Evolutionary conservation across 768 basidiomycete species (phyloP), one percentile per base, ranked within the genome.

Genomic region (Panaeolus cyanescens): DNA sequence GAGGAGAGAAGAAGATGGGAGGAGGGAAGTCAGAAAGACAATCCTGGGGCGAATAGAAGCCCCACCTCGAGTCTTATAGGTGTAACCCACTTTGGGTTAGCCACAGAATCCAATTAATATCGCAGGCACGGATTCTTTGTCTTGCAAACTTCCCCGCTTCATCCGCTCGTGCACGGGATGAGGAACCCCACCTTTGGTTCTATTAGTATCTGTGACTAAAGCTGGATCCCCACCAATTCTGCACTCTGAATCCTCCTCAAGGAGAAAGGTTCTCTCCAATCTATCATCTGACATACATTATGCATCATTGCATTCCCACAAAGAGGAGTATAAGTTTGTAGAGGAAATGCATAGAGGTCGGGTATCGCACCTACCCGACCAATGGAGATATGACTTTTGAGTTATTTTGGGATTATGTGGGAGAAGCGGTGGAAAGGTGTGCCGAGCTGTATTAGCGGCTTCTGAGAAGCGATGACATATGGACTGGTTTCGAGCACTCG

Each of bases 181-280:
- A 50, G 25, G 45, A 50, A 50, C 45, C 45, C 45, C 45, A 50
- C 45, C 22, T 50, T 50, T 28, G 45, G 45, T 50, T 50, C 45
- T 28, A 50, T 25, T 28, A 4, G 1, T 25, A 1, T 50, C 2
- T 20, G 4, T 25, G 45, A 50, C 30, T 28, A 22, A n/a, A 28
- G 30, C 22, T 30, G 4, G 45, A 50, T 50, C 45, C 25, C 30
- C 45, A 50, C 8, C 22, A 28, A 9, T 15, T 3, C 25, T 50
- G 10, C 25, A 50, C 25, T 28, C 30, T 25, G 10, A 28, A 28
- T 3, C 22, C 22, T 15, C 15, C 15, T 50, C 25, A 50, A 50
- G 9, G 22, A 12, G 13, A 28, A 50, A 28, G 3, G 45, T 50
- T 50, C 22, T 50, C 45, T 50, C 4, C 45, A 50, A 25, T 28